Base-by-base conservation (phyloP, 495 filamentous ascomycete genomes). In the Arthonia radiata region DNA sequence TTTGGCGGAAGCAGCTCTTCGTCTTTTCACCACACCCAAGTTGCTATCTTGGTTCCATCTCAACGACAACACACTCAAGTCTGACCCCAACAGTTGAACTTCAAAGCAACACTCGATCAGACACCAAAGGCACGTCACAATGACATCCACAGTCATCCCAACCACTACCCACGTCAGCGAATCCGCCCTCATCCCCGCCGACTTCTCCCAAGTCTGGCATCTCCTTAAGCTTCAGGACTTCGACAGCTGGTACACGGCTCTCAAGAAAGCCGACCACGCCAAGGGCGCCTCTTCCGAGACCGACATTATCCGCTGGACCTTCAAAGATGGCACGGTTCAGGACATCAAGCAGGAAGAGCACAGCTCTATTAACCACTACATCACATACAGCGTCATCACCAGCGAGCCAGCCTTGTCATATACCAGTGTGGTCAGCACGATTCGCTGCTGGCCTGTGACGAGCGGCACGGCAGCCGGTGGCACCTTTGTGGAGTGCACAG, bases 281-380 rank as follows among this genome's bases (percentile, higher is more conserved):
- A 65, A 66, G 42, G 65, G 61, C 11, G 43, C 53, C 19, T 61
- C 47, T 28, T 39, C 51, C 13, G 67, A 74, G 38, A 60, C 67
- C n/a, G 64, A 70, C 32, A 43, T 71, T 26, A 53, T 68, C 17
- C 50, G 58, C 37, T 74, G 68, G 67, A 56, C 47, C 4, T 74
- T 71, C 48, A 54, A 57, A 30, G 67, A 74, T 35, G 68, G 66
- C 10, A 63, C 56, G 15, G 42, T 53, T 27, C 39, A 68, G 18
- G 67, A 74, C 36, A 58, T 74, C 32, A 72, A 72, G 61, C 62
- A 65, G 44, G 68, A 74, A 42, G 68, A 71, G 48, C 65, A 72
- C n/a, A n/a, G n/a, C n/a, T n/a, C 56, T 26, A 61, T 74, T 41
- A 57, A 71, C 30, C 67, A 74, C 48, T 71, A 54, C 50, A 69